Evolutionary conservation across 176 grass and related monocot species (phyloP), one percentile per base, ranked within the genome.

Genomic region (Bromus sterilis): DNA sequence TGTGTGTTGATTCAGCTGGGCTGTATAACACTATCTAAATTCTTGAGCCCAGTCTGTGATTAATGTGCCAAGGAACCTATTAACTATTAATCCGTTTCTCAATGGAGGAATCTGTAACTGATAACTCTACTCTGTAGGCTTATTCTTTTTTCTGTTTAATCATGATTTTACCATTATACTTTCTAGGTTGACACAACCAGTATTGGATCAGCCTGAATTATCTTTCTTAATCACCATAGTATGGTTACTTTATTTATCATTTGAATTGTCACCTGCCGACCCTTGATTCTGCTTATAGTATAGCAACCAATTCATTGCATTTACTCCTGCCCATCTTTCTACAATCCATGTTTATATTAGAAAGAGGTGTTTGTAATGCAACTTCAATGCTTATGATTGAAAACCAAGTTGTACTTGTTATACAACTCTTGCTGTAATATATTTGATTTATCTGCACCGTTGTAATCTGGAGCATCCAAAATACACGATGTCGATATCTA

Each of bases 331-430:
- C n/a, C n/a, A n/a, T n/a, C n/a, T n/a, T n/a, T n/a, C n/a, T n/a
- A 14, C n/a, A 14, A 13, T 68, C n/a, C 65, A 65, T 21, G 31
- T 33, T 65, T 70, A 26, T 0, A 70, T 39, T 70, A 42, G 37
- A 70, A 42, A 70, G 66, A 69, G n/a, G 10, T 70, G 37, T 70
- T 42, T 70, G n/a, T 70, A 70, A 70, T 70, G 66, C 37, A 70
- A 39, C 37, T 70, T 70, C 23, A 16, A 7, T 30, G 69, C 69
- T 72, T 72, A 26, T 72, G 40, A 10, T 72, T 46, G 41, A 48
- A 29, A 72, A 30, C 41, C 7, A 14, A 30, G 41, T 30, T 72
- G 68, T 42, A 70, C 43, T 72, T 48, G 41, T 72, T 20, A 30
- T 48, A 30, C 4, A 72, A 42, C 36, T 70, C 66, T 43, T 42